phyloP scores from a whole-genome alignment of 2,329 filamentous ascomycete genomes.

The Fusarium protoensiforme region DNA sequence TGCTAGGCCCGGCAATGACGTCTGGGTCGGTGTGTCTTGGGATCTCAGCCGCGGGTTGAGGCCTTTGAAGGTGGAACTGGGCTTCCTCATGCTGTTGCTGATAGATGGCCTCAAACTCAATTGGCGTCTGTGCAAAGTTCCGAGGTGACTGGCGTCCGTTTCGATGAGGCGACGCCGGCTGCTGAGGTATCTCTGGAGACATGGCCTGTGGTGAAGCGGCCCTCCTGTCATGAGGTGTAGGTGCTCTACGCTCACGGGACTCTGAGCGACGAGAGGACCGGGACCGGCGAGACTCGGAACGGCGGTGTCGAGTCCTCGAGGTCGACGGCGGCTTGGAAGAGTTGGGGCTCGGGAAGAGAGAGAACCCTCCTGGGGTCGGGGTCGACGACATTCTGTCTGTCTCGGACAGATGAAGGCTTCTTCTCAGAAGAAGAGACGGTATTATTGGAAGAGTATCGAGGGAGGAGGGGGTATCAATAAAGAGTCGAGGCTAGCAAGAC shows the following conservation, averaged over 20 bases:
- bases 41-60: slow-evolving; percentile 54
- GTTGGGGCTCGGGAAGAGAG: slow-evolving; percentile 66
- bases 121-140: slow-evolving; percentile 46
- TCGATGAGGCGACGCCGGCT: slow-evolving; percentile 33
- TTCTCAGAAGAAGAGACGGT: slow-evolving; percentile 40
- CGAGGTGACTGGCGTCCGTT: slow-evolving; percentile 49
- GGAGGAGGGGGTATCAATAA: slow-evolving; percentile 26
- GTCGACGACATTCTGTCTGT: slow-evolving; percentile 52
- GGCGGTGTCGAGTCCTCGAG: slow-evolving; percentile 52
- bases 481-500: slow-evolving; percentile 18
- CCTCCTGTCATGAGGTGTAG: slow-evolving; percentile 49
- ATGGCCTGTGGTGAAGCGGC: slow-evolving; percentile 39
- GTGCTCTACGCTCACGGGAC: slow-evolving; percentile 50
- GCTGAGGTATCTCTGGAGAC: slow-evolving; percentile 27
- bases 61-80: slow-evolving; percentile 49
- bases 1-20: slow-evolving; percentile 61
- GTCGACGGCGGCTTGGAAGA: slow-evolving; percentile 45
- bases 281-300: slow-evolving; percentile 48
- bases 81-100: slow-evolving; percentile 40
- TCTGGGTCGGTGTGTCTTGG: slow-evolving; percentile 61
- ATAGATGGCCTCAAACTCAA: slow-evolving; percentile 47
- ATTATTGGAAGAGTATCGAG: slow-evolving; percentile 20
- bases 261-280: slow-evolving; percentile 47
- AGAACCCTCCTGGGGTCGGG: slow-evolving; percentile 62
- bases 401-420: slow-evolving; percentile 38